phyloP scores from a whole-genome alignment of 148 eudicot species.

The Fagopyrum esculentum region DNA sequence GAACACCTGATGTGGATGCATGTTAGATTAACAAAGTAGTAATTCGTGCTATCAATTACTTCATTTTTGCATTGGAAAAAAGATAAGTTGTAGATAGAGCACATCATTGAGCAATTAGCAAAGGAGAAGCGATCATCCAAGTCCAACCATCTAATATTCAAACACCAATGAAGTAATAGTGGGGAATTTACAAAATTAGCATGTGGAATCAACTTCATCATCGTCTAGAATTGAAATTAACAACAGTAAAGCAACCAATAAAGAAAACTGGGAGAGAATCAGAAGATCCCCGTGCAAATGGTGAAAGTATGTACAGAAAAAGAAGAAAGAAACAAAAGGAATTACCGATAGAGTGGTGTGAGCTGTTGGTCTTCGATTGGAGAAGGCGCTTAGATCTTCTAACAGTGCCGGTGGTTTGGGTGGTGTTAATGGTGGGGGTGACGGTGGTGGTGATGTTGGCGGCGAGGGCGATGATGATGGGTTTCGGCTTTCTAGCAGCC shows the following conservation, averaged over 20 bases:
- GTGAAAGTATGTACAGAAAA: background rate
- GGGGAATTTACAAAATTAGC: background rate
- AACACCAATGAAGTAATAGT: background rate
- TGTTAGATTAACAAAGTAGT: background rate
- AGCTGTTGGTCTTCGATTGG: background rate
- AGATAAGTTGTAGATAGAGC: too few species aligned
- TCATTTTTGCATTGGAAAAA: too few species aligned
- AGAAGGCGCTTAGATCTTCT: background rate
- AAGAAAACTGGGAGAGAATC: background rate
- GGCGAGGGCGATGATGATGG: background rate
- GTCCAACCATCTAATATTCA: background rate
- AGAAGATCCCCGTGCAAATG: background rate
- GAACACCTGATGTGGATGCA: constrained; percentile 5
- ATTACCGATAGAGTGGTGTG: background rate
- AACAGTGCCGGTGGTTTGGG: background rate
- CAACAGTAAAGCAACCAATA: background rate
- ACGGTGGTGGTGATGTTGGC: background rate
- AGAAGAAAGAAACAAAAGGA: background rate
- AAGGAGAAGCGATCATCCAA: background rate
- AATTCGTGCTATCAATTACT: background rate
- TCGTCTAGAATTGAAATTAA: background rate
- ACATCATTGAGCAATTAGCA: background rate
- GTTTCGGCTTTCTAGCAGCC: background rate
- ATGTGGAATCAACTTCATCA: background rate
- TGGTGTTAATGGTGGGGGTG: background rate